Base-by-base conservation (phyloP, 2,329 filamentous ascomycete species). In the Trichoderma hamatum region DNA sequence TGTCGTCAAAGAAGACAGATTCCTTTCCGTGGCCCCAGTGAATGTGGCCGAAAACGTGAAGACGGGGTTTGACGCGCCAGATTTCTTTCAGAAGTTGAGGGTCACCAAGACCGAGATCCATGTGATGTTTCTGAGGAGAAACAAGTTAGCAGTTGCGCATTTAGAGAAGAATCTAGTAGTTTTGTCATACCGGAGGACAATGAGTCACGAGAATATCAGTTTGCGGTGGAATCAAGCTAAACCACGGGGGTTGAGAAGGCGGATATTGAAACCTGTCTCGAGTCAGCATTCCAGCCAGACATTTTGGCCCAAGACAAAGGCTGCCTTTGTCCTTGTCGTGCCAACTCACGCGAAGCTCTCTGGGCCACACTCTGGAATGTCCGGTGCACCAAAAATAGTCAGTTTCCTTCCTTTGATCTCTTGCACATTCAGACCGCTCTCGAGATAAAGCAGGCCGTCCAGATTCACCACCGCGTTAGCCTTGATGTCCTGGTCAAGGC, bases 41-140 rank as follows among this genome's bases (percentile, higher is more conserved):
- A 28, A 94, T 86, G 79, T 97, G 94, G 1, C 93, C 94, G 77
- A 96, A 97, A 59, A 97, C 86, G 78, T 97, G 93, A 16, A 97
- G 81, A 14, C 83, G 83, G 0, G 94, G 94, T 71, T 87, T 89
- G 13, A 93, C 88, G 43, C 91, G 87, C 89, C 91, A 92, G 21
- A 92, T 79, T 75, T 96, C 93, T 16, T 84, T 80, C 6, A 95
- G 84, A 6, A 97, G 84, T 68, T 87, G 85, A 7, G 89, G 86
- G 72, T 92, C 94, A 67, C 92, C 93, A 55, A 93, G 81, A 3
- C 85, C 88, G 62, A 89, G 85, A 72, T 90, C 90, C 39, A 89
- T 83, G 76, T 97, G 92, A 75, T 88, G 84, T 77, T 88, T 88
- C 84, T 88, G 7, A 14, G 10, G 7, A 5, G 32, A 32, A 36